These are phyloP conservation scores for Plantago lanceolata DNA, from an alignment of 305 asterid species.

Conservation along the genomic window DNA sequence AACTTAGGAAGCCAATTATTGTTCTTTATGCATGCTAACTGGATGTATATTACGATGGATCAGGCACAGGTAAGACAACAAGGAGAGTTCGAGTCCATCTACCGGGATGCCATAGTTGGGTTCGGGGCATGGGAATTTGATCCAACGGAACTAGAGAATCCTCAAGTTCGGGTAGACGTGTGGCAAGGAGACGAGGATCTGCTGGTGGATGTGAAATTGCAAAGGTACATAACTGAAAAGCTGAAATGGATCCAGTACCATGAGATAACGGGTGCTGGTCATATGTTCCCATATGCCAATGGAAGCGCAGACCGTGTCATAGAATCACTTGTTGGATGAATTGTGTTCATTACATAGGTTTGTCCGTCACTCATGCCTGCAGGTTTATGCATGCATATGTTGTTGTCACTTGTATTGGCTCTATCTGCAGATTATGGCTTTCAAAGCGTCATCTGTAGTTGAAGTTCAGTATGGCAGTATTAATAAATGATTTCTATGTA, in stretches of 20 bases:
- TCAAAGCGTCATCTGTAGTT: too few species aligned
- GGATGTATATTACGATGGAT: background rate
- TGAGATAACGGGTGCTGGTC: conserved; percentile 66
- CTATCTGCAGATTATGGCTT: background rate
- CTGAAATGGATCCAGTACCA: conserved; percentile 72
- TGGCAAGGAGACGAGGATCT: conserved; percentile 76
- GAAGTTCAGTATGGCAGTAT: background rate
- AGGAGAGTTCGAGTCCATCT: conserved; percentile 60
- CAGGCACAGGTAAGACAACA: conserved; percentile 59
- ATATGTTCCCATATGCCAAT: conserved; percentile 43
- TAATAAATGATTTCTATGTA: background rate
- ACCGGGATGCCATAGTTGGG: conserved; percentile 49
- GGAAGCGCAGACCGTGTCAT: conserved; percentile 49
- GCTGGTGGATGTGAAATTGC: conserved; percentile 48
- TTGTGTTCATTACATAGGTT: conserved; percentile 13
- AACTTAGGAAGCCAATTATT: too few species aligned
- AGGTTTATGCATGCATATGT: background rate
- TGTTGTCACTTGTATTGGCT: background rate
- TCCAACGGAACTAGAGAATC: conserved; percentile 53
- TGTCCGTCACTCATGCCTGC: background rate
- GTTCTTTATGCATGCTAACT: background rate
- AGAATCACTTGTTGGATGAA: conserved; percentile 36
- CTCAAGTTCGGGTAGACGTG: conserved; percentile 46
- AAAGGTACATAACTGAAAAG: conserved; percentile 45
- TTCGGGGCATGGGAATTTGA: conserved; percentile 66